Conservation (phyloP, 345 rosid species). For the Eucalyptus curtisii region DNA sequence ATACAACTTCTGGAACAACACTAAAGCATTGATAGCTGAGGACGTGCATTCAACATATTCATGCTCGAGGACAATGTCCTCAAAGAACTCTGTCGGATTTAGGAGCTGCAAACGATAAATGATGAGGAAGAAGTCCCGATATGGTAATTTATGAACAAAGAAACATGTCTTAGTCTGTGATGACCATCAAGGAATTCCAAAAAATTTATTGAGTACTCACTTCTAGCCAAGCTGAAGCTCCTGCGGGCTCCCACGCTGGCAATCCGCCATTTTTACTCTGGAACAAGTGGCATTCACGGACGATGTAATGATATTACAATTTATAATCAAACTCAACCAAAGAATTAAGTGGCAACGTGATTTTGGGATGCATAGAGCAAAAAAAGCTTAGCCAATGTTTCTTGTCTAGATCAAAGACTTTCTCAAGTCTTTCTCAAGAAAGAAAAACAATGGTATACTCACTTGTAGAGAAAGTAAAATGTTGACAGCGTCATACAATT, state of each 20-base stretch:
- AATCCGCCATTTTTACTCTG: slow-evolving; percentile 54
- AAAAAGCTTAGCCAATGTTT: not conserved
- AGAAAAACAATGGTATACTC: not conserved
- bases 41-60: slow-evolving; percentile 43
- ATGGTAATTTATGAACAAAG: not conserved
- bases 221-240: slow-evolving; percentile 39
- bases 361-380: not conserved
- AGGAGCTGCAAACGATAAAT: slow-evolving; percentile 15
- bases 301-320: not conserved
- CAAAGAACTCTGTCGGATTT: slow-evolving; percentile 45
- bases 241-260: slow-evolving; percentile 50
- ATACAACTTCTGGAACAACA: slow-evolving; percentile 23
- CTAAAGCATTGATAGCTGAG: slow-evolving; percentile 21
- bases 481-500: slow-evolving; percentile 38
- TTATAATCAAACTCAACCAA: not conserved
- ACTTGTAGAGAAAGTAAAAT: slow-evolving; percentile 39
- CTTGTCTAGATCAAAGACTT: not conserved
- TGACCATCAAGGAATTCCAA: not conserved
- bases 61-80: slow-evolving; percentile 25
- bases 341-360: not conserved
- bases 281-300: not conserved
- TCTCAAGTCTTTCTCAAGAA: not conserved
- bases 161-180: not conserved
- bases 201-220: slow-evolving; percentile 6
- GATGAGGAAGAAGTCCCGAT: not conserved